Evolutionary conservation across 2,329 filamentous ascomycete species (phyloP).

Genomic region (Pyricularia pennisetigena): DNA sequence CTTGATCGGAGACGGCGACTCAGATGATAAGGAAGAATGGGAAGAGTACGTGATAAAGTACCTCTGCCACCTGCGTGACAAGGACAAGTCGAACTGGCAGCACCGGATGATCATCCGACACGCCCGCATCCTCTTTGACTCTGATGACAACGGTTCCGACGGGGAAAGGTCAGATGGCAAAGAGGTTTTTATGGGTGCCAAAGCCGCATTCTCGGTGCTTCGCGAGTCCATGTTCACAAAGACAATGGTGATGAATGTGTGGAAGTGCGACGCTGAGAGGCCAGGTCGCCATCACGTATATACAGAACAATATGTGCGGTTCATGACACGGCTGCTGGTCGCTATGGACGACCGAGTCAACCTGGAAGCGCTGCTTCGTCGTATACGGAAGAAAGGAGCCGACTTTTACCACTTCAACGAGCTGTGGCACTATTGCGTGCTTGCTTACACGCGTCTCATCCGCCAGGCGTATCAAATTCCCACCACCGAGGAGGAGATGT

Average conservation of each 20-base stretch:
- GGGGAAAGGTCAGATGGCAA: constrained; percentile 39
- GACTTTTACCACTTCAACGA: constrained; percentile 60
- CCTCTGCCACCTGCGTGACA: constrained; percentile 44
- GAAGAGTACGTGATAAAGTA: constrained; percentile 43
- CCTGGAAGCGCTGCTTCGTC: constrained; percentile 68
- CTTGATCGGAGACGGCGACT: constrained; percentile 33
- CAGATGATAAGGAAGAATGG: constrained; percentile 44
- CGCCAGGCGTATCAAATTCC: constrained; percentile 37
- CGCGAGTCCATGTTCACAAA: constrained; percentile 72
- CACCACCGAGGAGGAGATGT: constrained; percentile 39
- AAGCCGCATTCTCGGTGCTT: constrained; percentile 72
- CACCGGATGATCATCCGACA: constrained; percentile 80
- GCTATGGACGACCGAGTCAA: constrained; percentile 65
- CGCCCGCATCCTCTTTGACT: constrained; percentile 43
- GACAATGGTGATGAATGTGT: constrained; percentile 89
- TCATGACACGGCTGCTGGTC: constrained; percentile 67
- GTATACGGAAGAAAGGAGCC: constrained; percentile 70
- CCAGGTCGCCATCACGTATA: constrained; percentile 87
- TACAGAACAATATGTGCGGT: constrained; percentile 75
- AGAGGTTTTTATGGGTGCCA: constrained; percentile 51
- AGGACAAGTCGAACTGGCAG: constrained; percentile 92
- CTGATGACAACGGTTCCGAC: constrained; percentile 18
- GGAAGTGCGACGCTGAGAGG: constrained; percentile 82
- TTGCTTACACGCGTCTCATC: constrained; percentile 42
- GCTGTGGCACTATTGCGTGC: constrained; percentile 47